Base-by-base conservation (phyloP, 2,329 filamentous ascomycete genomes). In the Epichloe bromicola region DNA sequence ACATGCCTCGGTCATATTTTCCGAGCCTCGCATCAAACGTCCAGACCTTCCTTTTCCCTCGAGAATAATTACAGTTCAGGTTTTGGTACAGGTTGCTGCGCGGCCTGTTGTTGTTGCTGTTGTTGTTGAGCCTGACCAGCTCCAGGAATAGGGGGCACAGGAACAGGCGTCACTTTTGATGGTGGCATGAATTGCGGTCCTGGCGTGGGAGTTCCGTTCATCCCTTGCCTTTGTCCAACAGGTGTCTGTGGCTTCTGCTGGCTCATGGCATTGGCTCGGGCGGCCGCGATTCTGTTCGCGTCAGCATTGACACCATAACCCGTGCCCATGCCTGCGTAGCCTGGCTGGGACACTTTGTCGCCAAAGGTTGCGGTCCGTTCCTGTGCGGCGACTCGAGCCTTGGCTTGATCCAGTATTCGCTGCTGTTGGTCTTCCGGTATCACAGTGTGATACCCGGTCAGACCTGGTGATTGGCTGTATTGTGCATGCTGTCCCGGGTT, bases 361-460 rank as follows among this genome's bases (percentile, higher is more conserved):
- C 64, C 64, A 51, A 70, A 70, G 52, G 68, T 67, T 52, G 63
- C 62, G 20, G 66, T 66, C 30, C 69, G 65, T 54, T 72, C 69
- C 48, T 72, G 70, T 0, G 71, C 70, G 15, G 71, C 70, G 14
- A 71, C 68, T 26, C 73, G 63, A 3, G 72, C 73, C 50, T 73
- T 72, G 7, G 74, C 72, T 59, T 76, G 74, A 49, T 77, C 73
- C 59, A 74, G 63, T 45, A 74, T 70, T 50, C 73, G 70, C 58
- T 73, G 70, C 57, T 76, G 73, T 53, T 75, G 72, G 15, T 69
- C 68, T 56, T 74, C 71, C 38, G 70, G 68, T 58, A 74, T 74
- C 45, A 74, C 71, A 5, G 71, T 74, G 45, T 73, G 70, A 52
- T 74, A 75, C 34, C 73, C 73, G 3, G 70, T 68, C 4, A 70